These are phyloP conservation scores for Solanum peruvianum DNA, from an alignment of 257 asterid genomes.

Conservation along the genomic window DNA sequence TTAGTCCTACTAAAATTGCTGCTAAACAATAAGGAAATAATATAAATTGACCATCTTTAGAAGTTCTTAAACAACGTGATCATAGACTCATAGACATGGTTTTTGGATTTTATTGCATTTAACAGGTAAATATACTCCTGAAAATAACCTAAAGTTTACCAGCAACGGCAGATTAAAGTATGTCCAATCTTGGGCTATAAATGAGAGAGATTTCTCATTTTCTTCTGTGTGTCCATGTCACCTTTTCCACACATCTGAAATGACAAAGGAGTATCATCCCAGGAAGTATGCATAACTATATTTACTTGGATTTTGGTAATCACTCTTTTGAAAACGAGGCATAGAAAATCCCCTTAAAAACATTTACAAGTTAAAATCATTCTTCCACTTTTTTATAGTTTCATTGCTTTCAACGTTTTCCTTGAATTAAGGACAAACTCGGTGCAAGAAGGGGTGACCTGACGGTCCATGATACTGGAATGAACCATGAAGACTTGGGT, in stretches of 20 bases:
- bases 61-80: not conserved
- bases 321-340: not conserved
- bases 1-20: not conserved
- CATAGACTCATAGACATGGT: not conserved
- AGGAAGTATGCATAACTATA: not conserved
- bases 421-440: not conserved
- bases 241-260: not conserved
- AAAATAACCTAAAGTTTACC: not conserved
- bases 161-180: not conserved
- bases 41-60: not conserved
- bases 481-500: not conserved
- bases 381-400: not conserved
- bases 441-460: not conserved
- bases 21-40: not conserved
- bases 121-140: not conserved
- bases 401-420: not conserved
- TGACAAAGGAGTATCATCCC: not conserved
- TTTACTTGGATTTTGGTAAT: not conserved
- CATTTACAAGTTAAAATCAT: not conserved
- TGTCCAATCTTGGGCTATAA: not conserved
- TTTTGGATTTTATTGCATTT: not conserved
- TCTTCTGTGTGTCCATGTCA: not conserved
- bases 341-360: not conserved
- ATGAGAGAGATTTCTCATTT: not conserved
- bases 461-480: not conserved